phyloP scores from a whole-genome alignment of 192 early-diverging fungal species.

The Coemansia sp. region DNA sequence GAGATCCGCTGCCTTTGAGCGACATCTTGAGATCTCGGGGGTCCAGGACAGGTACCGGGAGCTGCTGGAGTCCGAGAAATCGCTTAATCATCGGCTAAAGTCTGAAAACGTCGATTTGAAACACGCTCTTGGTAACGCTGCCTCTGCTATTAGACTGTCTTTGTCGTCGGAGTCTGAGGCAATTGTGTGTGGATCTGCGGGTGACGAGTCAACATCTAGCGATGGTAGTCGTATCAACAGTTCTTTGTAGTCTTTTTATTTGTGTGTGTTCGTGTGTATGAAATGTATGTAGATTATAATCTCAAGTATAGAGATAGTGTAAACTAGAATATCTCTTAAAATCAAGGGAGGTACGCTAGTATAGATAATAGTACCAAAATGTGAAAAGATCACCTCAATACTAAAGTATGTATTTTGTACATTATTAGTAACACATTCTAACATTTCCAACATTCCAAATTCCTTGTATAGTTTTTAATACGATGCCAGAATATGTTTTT shows the following conservation, averaged over 20 bases:
- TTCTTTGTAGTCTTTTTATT: neutral
- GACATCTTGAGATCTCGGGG: constrained; percentile 29
- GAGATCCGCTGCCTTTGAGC: constrained; percentile 39
- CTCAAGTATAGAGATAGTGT: too few relatives aligned
- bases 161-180: constrained; percentile 1
- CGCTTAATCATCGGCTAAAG: constrained; percentile 32
- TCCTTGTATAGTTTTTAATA: too few relatives aligned
- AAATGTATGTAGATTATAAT: too few relatives aligned
- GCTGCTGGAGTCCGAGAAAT: constrained; percentile 28
- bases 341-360: too few relatives aligned
- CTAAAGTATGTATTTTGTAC: too few relatives aligned
- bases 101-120: constrained; percentile 33
- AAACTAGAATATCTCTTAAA: too few relatives aligned
- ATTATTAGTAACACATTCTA: too few relatives aligned
- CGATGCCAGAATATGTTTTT: too few relatives aligned
- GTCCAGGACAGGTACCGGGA: constrained; percentile 37
- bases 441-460: too few relatives aligned
- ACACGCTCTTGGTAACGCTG: constrained; percentile 24
- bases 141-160: constrained; percentile 19
- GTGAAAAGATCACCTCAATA: too few relatives aligned
- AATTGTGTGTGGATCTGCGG: neutral
- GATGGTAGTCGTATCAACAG: neutral
- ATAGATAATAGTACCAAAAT: too few relatives aligned
- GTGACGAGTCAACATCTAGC: neutral
- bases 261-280: too few relatives aligned